These are phyloP conservation scores for Irpex sp. DNA, from an alignment of 1,284 basidiomycete species.

Conservation along the genomic window DNA sequence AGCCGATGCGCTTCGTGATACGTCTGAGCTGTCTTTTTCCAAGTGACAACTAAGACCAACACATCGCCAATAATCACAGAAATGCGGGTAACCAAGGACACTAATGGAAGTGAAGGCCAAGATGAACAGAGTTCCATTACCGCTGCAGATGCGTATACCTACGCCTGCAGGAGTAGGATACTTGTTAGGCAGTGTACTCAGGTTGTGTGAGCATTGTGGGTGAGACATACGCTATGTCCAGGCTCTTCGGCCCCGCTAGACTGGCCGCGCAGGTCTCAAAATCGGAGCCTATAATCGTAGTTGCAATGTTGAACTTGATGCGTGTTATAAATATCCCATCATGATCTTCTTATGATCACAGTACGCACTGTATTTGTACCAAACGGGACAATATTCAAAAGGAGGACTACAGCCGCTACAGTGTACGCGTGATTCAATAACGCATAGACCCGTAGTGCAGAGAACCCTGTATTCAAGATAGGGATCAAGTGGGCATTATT, in stretches of 20 bases:
- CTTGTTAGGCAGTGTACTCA: too few relatives aligned
- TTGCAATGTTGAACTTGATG: not conserved
- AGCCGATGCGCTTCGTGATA: not conserved
- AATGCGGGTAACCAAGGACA: not conserved
- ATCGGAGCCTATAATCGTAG: not conserved
- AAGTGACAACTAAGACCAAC: not conserved
- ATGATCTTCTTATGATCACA: too few relatives aligned
- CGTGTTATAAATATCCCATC: not conserved
- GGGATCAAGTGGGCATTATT: too few relatives aligned
- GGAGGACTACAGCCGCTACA: not conserved
- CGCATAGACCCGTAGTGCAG: not conserved
- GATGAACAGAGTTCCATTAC: too few relatives aligned
- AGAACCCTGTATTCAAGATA: not conserved
- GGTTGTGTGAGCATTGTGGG: too few relatives aligned
- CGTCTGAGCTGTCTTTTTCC: not conserved
- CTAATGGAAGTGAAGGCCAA: not conserved
- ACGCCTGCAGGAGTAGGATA: too few relatives aligned
- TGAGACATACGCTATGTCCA: too few relatives aligned
- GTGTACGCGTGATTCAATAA: not conserved
- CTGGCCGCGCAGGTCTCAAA: not conserved
- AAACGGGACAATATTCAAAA: not conserved
- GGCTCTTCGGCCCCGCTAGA: too few relatives aligned
- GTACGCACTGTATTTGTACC: not conserved
- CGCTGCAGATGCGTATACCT: too few relatives aligned
- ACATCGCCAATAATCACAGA: not conserved